phyloP scores from a whole-genome alignment of 108 stramenopile genomes.

The Cyclostephanos tholiformis region DNA sequence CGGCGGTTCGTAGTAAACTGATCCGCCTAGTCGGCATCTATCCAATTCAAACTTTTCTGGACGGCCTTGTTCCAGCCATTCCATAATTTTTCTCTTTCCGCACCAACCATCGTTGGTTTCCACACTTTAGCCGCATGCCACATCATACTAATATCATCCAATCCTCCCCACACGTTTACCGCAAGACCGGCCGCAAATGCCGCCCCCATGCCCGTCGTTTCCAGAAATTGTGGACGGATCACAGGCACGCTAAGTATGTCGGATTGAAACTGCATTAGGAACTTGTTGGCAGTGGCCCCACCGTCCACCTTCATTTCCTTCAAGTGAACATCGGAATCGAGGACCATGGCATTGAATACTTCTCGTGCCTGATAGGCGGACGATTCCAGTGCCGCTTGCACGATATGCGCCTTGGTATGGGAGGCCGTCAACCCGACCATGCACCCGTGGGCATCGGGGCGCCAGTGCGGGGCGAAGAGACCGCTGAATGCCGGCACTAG shows the following conservation, averaged over 20 bases:
- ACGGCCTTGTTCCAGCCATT: conserved; percentile 93
- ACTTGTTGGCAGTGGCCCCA: conserved; percentile 87
- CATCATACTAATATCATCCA: conserved; percentile 76
- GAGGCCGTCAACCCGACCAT: conserved; percentile 92
- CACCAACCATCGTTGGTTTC: conserved; percentile 67
- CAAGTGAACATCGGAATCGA: conserved; percentile 73
- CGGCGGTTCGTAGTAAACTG: background rate
- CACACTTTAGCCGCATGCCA: conserved; percentile 80
- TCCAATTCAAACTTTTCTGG: conserved; percentile 85
- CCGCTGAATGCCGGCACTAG: conserved; percentile 98
- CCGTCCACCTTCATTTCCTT: conserved; percentile 92
- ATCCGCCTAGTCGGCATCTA: conserved; percentile 35
- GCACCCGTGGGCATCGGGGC: conserved; percentile 90
- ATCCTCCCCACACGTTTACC: conserved; percentile 88
- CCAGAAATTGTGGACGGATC: conserved; percentile 73
- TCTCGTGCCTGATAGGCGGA: conserved; percentile 91
- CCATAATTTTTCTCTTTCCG: conserved; percentile 64
- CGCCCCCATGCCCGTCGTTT: conserved; percentile 97
- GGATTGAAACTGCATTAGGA: conserved; percentile 97
- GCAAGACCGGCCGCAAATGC: conserved; percentile 97
- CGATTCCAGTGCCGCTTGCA: conserved; percentile 94
- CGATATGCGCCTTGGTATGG: conserved; percentile 88
- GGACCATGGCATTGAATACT: conserved; percentile 90
- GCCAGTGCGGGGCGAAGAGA: conserved; percentile 97
- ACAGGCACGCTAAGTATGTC: conserved; percentile 91